phyloP scores from a whole-genome alignment of 345 rosid species.

The Mercurialis annua region DNA sequence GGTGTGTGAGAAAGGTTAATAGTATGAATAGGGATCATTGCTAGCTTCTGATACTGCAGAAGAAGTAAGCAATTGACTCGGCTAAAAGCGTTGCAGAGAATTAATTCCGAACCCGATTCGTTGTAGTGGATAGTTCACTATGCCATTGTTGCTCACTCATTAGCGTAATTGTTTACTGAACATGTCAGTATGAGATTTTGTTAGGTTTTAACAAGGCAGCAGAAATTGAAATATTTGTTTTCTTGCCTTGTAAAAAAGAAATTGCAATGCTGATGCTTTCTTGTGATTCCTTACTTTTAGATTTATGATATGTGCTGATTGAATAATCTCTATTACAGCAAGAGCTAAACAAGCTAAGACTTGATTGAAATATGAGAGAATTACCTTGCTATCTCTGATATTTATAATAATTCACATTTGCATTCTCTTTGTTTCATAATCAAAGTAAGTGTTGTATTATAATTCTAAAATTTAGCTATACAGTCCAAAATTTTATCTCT shows the following conservation, averaged over 20 bases:
- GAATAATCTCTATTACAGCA: neutral
- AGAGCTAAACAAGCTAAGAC: no score
- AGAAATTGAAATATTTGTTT: neutral
- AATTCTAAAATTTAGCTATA: no score
- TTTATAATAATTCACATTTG: no score
- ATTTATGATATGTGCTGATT: neutral
- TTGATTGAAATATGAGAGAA: no score
- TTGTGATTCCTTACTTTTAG: no score
- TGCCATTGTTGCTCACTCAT: neutral
- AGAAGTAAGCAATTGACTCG: neutral
- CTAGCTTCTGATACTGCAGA: neutral
- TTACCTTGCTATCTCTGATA: no score
- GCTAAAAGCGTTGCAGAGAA: neutral
- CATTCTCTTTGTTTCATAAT: no score
- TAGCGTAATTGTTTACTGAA: neutral
- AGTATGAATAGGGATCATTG: neutral
- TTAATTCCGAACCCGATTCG: neutral
- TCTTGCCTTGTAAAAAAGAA: neutral
- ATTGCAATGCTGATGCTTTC: no score
- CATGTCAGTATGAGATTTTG: neutral
- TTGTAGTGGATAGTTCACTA: neutral
- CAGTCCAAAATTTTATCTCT: no score
- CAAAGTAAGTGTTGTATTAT: no score
- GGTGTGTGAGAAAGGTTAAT: slow-evolving; percentile 21
- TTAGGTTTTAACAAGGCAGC: neutral